Percentiles rank a stretch among this genome's conserved stretches.
Evolutionary conservation across 2,329 filamentous ascomycete species (phyloP).

Genomic region (Erysiphe pulchra): DNA sequence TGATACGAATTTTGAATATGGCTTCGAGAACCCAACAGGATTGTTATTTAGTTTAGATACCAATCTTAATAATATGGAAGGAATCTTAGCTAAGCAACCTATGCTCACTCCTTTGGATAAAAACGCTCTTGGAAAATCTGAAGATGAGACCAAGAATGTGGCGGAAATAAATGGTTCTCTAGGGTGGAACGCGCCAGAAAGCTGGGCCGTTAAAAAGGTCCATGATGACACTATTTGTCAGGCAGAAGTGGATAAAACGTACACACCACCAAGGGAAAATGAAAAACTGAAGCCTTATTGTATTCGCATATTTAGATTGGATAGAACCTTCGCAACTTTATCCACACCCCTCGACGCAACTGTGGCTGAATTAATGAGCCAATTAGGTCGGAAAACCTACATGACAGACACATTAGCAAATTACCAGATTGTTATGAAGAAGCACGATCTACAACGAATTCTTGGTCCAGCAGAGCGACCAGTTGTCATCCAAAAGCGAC

Average conservation of each 20-base stretch:
- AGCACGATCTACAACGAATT: conserved; percentile 70
- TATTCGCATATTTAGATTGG: conserved; percentile 81
- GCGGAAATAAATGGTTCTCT: conserved; percentile 16
- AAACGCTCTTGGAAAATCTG: conserved; percentile 20
- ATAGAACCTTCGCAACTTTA: conserved; percentile 83
- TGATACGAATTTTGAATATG: conserved; percentile 22
- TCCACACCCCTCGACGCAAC: conserved; percentile 64
- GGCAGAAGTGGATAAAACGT: conserved; percentile 41
- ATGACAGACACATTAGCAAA: conserved; percentile 75
- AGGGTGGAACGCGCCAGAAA: conserved; percentile 83
- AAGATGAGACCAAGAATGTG: conserved; percentile 17
- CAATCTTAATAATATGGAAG: conserved; percentile 73
- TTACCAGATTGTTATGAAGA: conserved; percentile 86
- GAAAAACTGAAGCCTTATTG: conserved; percentile 61
- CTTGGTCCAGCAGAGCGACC: conserved; percentile 57
- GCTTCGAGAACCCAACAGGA: conserved; percentile 15
- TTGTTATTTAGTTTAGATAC: conserved; percentile 58
- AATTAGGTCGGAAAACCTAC: conserved; percentile 84
- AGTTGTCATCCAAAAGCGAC: conserved; percentile 68
- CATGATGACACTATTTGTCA: conserved; percentile 30
- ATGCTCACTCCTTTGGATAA: conserved; percentile 47
- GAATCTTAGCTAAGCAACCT: conserved; percentile 49
- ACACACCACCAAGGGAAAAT: conserved; percentile 39
- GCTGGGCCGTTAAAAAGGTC: conserved; percentile 68
- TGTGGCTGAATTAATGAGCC: conserved; percentile 65